Conservation (phyloP, 2,329 filamentous ascomycete genomes). For the Magnaporthales sp. region DNA sequence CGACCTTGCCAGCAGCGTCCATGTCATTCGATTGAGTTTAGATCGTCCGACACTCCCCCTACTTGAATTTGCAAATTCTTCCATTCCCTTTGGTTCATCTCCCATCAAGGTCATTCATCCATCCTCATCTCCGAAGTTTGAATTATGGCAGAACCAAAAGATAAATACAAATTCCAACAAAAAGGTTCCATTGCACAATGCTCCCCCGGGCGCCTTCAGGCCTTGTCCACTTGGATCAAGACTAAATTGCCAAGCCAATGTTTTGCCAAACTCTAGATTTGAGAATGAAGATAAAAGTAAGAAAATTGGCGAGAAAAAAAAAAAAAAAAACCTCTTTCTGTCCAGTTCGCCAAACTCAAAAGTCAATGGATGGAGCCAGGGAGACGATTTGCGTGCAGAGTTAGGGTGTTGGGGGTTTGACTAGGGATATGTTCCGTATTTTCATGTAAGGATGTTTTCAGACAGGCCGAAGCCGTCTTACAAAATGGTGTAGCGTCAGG, state of each 20-base stretch:
- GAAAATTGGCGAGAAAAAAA: not conserved
- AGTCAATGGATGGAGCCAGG: not conserved
- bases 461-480: not conserved
- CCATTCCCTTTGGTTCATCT: not conserved
- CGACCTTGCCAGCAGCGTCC: slow-evolving; percentile 10
- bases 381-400: not conserved
- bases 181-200: not conserved
- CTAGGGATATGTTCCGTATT: not conserved
- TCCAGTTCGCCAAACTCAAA: not conserved
- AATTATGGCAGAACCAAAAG: not conserved
- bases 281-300: no score
- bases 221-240: not conserved
- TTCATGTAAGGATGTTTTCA: not conserved
- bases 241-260: not conserved
- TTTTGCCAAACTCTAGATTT: not conserved
- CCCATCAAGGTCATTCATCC: not conserved
- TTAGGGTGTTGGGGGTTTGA: not conserved
- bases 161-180: not conserved
- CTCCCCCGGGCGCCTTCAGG: not conserved
- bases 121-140: not conserved
- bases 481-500: not conserved
- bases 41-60: not conserved
- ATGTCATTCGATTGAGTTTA: not conserved
- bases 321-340: not conserved
- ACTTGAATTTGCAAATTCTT: not conserved